These are phyloP conservation scores for Globisporangium orthogonon DNA, from an alignment of 352 stramenopile species.

Conservation along the genomic window DNA sequence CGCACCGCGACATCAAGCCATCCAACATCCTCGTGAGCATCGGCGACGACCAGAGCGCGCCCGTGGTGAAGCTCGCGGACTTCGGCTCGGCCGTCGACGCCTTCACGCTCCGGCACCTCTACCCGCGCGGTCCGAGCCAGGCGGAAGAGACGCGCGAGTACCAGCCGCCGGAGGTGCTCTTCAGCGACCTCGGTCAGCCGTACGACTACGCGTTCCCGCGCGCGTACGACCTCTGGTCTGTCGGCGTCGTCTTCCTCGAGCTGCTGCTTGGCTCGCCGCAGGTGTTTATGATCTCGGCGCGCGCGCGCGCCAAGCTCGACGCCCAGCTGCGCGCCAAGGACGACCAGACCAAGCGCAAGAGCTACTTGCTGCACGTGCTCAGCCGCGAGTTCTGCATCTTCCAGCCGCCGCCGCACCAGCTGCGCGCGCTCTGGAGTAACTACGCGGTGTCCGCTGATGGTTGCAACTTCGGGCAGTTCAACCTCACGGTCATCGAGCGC, in stretches of 20 bases:
- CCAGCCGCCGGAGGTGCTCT: conserved; percentile 90
- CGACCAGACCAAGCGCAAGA: conserved; percentile 35
- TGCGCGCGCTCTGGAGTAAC: conserved; percentile 51
- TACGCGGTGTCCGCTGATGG: conserved; percentile 71
- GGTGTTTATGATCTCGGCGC: conserved; percentile 72
- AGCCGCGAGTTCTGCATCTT: conserved; percentile 85
- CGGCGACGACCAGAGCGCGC: conserved; percentile 14
- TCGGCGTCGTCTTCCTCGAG: conserved; percentile 95
- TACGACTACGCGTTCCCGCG: conserved; percentile 57
- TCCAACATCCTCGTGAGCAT: conserved; percentile 71
- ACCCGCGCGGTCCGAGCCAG: conserved; percentile 67
- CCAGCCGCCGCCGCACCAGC: conserved; percentile 45
- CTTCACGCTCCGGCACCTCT: conserved; percentile 69
- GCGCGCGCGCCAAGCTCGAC: conserved; percentile 90
- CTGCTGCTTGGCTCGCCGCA: conserved; percentile 92
- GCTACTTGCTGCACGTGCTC: conserved; percentile 72
- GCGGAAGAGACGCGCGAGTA: conserved; percentile 94
- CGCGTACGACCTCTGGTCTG: conserved; percentile 90
- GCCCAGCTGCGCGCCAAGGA: conserved; percentile 53
- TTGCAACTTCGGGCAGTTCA: conserved; percentile 89
- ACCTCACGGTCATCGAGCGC: conserved; percentile 84
- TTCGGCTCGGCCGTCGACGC: conserved; percentile 86
- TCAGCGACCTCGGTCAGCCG: conserved; percentile 42
- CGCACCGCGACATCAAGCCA: conserved; percentile 85
- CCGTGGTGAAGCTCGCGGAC: conserved; percentile 75